Evolutionary conservation across 495 filamentous ascomycete species (phyloP), one percentile per base, ranked within the genome.

Genomic region (Xylaria longipes): DNA sequence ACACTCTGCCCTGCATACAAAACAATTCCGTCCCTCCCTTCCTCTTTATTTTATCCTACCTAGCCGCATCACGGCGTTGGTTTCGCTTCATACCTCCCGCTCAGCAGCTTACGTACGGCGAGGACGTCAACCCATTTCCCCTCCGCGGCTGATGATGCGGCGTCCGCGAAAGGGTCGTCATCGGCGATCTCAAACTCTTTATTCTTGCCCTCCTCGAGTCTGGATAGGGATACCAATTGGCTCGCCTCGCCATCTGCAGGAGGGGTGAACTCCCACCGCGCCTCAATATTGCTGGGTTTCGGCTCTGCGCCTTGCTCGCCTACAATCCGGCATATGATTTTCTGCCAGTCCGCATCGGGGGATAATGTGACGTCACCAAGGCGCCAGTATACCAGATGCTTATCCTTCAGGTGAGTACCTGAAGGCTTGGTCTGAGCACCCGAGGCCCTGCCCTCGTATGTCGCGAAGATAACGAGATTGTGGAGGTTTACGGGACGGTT

Each of bases 381-480:
- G 64, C 91, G 91, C 96, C 96, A 99, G 77, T 90, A 93, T 17
- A 97, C 90, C 5, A 94, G 80, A n/a, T 92, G 91, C 65, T 92
- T 91, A 66, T 98, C 95, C 76, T 94, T 93, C 11, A 93, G 87
- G 83, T 98, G 97, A 1, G 88, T 91, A 12, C 93, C 93, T 9
- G 86, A 83, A 0, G 93, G 93, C 74, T 93, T 94, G 17, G 89
- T 91, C 77, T 92, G 91, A 73, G 90, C 93, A 50, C 82, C 87
- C 70, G 84, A 85, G 1, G 90, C 87, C 50, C 83, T 84, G 45
- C 91, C 91, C 70, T 97, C 94, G 74, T 98, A 87, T 33, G 89
- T 89, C 57, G 95, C 89, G 9, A 93, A 89, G 61, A 99, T 82
- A n/a, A 93, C 86, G 31, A 98, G 84, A 72, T 97, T 97, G 67